A percentile compares a stretch with the other conserved stretches of the same genome.
These are phyloP conservation scores for Thelephora aurantiotincta DNA, from an alignment of 768 basidiomycete genomes.

Conservation along the genomic window DNA sequence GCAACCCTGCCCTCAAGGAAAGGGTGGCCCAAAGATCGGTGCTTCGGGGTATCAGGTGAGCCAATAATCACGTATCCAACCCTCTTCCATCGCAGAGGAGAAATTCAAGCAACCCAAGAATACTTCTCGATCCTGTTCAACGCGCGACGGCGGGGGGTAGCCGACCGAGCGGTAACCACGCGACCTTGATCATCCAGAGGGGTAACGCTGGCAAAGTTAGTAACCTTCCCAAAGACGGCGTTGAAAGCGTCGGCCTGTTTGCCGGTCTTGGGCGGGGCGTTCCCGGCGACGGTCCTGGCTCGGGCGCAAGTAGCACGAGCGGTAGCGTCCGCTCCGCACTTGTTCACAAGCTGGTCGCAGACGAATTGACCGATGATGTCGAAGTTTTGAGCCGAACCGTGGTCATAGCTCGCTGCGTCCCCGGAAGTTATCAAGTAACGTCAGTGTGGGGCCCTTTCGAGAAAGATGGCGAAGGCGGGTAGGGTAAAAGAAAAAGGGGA, in stretches of 20 bases:
- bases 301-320: conserved; percentile 36
- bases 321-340: conserved; percentile 37
- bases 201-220: conserved; percentile 32
- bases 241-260: conserved; percentile 53
- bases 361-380: conserved; percentile 45
- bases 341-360: conserved; percentile 39
- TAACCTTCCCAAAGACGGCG: conserved; percentile 35
- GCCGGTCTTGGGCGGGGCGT: conserved; percentile 21
- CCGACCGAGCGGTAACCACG: conserved; percentile 7
- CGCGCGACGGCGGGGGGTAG: no score
- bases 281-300: conserved; percentile 18
- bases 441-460: not conserved
- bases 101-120: no score
- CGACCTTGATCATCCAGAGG: conserved; percentile 31
- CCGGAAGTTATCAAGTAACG: conserved; percentile 21
- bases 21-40: not conserved
- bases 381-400: conserved; percentile 47
- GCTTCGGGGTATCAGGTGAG: not conserved
- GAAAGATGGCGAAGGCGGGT: not conserved
- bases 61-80: conserved; percentile 2
- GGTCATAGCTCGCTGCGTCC: conserved; percentile 20
- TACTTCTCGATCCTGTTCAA: no score
- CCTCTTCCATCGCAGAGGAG: not conserved
- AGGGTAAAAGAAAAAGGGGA: not conserved
- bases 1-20: no score